Base-by-base conservation (phyloP, 2,329 filamentous ascomycete genomes). In the Elsinoe batatas region DNA sequence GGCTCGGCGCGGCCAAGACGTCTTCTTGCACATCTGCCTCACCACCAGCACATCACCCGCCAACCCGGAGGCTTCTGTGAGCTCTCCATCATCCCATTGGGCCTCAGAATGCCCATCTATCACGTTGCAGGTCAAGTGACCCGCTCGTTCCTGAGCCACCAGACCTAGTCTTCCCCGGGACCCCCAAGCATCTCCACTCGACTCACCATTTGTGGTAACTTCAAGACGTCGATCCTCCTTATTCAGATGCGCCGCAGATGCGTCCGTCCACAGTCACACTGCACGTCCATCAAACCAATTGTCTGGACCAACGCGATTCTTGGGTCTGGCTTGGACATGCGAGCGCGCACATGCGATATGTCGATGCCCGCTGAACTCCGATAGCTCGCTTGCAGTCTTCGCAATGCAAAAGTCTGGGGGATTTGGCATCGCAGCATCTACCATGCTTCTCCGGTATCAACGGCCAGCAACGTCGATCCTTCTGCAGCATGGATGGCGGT, bases 21-120 rank as follows among this genome's bases (percentile, higher is more conserved):
- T 37, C 47, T 51, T 33, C 11, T 22, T 13, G 15, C 32, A 17
- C 47, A 36, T 22, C 20, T 51, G 47, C 47, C 32, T 51, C 47
- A 51, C 33, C 47, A 51, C 47, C 47, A 51, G 47, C 47, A 51
- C 47, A 37, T 51, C 35, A 38, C 13, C 47, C 47, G 47, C 47
- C 47, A 51, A 22, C n/a, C 35, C 35, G 47, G 32, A 51, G 13
- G 33, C 47, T 51, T 37, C 47, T 51, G 5, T 51, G 47, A 33
- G 47, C 47, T 33, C 3, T 10, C 8, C 17, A 18, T 22, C 15
- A 3, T 37, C 10, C 26, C 47, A 51, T 51, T 51, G 47, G 47
- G n/a, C 18, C 35, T 22, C 35, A 35, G 32, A 51, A 12, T 51
- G 35, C 12, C 18, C 10, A 26, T 51, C 47, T 15, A 51, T 37